Conservation (phyloP, 2,329 filamentous ascomycete genomes). For the Teratosphaeria zuluensis region DNA sequence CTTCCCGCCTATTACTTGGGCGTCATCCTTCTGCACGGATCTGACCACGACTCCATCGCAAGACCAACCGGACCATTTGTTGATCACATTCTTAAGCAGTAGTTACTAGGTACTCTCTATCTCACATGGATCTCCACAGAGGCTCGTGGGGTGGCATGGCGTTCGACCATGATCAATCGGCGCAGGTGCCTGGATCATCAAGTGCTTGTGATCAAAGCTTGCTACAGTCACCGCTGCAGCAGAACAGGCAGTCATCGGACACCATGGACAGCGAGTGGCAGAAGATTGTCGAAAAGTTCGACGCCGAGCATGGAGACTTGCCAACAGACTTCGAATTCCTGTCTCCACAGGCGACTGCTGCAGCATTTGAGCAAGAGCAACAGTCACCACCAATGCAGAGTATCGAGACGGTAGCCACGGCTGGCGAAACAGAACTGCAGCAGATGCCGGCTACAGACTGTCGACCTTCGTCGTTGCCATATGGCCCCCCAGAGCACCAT, state of each 20-base stretch:
- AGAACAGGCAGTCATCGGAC: neutral
- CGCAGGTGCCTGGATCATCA: neutral
- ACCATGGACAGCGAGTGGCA: constrained; percentile 4
- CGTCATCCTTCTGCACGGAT: neutral
- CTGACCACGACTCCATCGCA: neutral
- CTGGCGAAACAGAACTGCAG: neutral
- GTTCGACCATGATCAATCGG: neutral
- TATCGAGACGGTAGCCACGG: neutral
- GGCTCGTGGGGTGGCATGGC: neutral
- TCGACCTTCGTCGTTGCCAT: neutral
- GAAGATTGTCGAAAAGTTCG: constrained; percentile 3
- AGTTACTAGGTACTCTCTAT: neutral
- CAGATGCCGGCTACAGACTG: neutral
- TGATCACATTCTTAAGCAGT: neutral
- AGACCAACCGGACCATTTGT: neutral
- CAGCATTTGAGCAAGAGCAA: neutral
- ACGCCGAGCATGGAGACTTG: neutral
- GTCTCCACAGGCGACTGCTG: neutral
- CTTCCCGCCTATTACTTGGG: neutral
- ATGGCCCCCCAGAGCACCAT: neutral
- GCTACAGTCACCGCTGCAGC: neutral
- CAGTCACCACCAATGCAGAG: constrained; percentile 2
- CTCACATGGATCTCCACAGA: neutral
- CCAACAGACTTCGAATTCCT: constrained; percentile 1
- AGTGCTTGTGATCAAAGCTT: neutral